Conservation (phyloP, 179 eudicot species). For the Spergularia azorica region DNA sequence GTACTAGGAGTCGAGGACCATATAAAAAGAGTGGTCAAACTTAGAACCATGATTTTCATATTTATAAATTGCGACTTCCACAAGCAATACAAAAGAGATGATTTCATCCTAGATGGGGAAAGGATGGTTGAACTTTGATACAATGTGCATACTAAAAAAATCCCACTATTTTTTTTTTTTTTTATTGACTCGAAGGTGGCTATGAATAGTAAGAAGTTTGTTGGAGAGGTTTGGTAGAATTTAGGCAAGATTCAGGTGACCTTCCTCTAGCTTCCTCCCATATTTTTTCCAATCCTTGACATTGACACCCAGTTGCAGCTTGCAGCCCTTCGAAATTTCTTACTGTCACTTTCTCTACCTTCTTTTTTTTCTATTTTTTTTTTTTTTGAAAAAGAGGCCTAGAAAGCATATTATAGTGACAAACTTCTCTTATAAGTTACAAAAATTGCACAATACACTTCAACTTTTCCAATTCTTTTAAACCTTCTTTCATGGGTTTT, state of each 20-base stretch:
- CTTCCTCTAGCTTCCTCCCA: slow-evolving; percentile 16
- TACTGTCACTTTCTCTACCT: slow-evolving; percentile 6
- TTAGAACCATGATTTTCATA: too few relatives aligned
- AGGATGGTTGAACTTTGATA: too few relatives aligned
- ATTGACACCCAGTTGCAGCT: not conserved
- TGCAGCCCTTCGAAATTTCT: slow-evolving; percentile 9
- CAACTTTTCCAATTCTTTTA: not conserved
- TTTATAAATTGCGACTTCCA: too few relatives aligned
- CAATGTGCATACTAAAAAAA: not conserved
- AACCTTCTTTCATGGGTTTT: not conserved
- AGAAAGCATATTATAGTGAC: not conserved
- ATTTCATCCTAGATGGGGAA: too few relatives aligned
- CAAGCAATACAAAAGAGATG: too few relatives aligned
- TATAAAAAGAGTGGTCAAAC: too few relatives aligned
- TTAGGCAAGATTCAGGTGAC: slow-evolving; percentile 29
- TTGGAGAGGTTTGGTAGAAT: slow-evolving; percentile 20
- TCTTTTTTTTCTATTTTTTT: too few relatives aligned
- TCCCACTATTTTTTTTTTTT: not conserved
- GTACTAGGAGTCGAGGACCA: too few relatives aligned
- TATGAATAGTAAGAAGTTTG: not conserved
- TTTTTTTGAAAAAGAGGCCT: not conserved
- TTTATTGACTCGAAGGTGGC: slow-evolving; percentile 19
- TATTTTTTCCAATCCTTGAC: not conserved
- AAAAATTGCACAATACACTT: not conserved
- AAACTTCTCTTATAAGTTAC: not conserved